These are phyloP conservation scores for Eucalyptus pauciflora DNA, from an alignment of 345 rosid genomes.

Conservation along the genomic window DNA sequence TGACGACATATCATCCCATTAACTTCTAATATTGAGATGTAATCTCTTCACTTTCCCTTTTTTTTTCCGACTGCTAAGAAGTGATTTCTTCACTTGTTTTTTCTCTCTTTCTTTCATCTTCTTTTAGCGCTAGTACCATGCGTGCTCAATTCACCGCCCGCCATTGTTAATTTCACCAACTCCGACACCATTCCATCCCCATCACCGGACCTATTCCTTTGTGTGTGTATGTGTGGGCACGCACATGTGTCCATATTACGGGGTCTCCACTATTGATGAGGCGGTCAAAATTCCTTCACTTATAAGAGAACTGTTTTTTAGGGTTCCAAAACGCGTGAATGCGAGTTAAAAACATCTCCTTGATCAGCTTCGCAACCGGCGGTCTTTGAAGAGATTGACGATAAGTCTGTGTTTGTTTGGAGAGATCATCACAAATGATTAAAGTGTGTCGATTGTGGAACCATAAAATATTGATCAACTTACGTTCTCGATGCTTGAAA, in stretches of 20 bases:
- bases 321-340: background rate
- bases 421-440: background rate
- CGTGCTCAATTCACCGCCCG: background rate
- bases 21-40: background rate
- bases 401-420: background rate
- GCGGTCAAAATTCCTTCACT: background rate
- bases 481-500: background rate
- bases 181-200: background rate
- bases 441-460: background rate
- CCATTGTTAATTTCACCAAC: background rate
- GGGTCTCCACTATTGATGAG: background rate
- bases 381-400: background rate
- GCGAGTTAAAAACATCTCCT: background rate
- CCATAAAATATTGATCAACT: background rate
- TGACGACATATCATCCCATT: background rate
- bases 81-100: background rate
- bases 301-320: background rate
- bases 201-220: background rate
- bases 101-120: background rate
- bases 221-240: too few species aligned
- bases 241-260: too few species aligned
- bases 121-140: background rate
- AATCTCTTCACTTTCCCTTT: background rate
- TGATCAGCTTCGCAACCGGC: background rate
- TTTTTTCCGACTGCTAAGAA: background rate